Evolutionary conservation across 108 stramenopile genomes (phyloP).

Genomic region (Skeletonema costatum): DNA sequence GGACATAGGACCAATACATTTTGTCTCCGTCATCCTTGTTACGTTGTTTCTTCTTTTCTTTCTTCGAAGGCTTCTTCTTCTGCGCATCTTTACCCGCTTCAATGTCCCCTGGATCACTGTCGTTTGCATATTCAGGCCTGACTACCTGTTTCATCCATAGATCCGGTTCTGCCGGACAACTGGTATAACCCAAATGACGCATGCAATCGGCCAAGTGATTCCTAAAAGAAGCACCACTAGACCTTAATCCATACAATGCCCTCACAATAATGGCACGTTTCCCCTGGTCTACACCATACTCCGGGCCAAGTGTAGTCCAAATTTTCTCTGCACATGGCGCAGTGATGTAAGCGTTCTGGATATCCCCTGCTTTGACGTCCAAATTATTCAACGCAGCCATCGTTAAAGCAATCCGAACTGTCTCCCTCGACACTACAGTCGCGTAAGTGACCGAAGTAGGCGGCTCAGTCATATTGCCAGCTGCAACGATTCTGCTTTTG

Average conservation of each 20-base stretch:
- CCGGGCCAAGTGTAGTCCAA: slow-evolving; percentile 18
- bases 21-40: not conserved
- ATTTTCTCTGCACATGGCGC: slow-evolving; percentile 23
- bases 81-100: too few relatives aligned
- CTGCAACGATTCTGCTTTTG: slow-evolving; percentile 56
- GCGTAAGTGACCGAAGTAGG: slow-evolving; percentile 39
- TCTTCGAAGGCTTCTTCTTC: too few relatives aligned
- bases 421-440: slow-evolving; percentile 48
- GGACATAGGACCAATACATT: slow-evolving; percentile 42
- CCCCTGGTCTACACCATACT: slow-evolving; percentile 27
- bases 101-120: too few relatives aligned
- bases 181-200: slow-evolving; percentile 12
- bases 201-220: slow-evolving; percentile 8
- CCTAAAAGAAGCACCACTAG: slow-evolving; percentile 14
- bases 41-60: too few relatives aligned
- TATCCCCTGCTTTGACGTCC: slow-evolving; percentile 31
- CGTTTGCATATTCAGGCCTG: too few relatives aligned
- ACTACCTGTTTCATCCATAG: slow-evolving; percentile 31
- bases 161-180: slow-evolving; percentile 41
- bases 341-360: slow-evolving; percentile 49
- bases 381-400: slow-evolving; percentile 50
- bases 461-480: slow-evolving; percentile 47
- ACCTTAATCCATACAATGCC: slow-evolving; percentile 30
- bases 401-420: slow-evolving; percentile 45
- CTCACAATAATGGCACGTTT: slow-evolving; percentile 9